A percentile compares a stretch with the other conserved stretches of the same genome.
Conservation (phyloP, 2,329 filamentous ascomycete genomes). For the Colletotrichum sp. region DNA sequence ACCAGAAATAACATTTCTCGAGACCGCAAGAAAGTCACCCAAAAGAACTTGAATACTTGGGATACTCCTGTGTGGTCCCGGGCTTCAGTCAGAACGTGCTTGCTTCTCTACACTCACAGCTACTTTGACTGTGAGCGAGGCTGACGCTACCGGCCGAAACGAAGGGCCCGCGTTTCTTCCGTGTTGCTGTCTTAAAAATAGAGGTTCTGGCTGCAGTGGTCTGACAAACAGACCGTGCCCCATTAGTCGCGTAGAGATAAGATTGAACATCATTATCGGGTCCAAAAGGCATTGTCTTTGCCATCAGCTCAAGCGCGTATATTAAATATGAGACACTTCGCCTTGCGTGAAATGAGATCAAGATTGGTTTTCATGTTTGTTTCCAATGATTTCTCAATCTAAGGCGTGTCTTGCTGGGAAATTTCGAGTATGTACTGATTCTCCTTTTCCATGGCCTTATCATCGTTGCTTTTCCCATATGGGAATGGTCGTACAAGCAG, state of each 20-base stretch:
- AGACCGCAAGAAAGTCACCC: not conserved
- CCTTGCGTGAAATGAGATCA: not conserved
- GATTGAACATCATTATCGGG: not conserved
- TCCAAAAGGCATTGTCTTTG: not conserved
- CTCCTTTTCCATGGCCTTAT: not conserved
- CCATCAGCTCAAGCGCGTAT: not conserved
- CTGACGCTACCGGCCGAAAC: not conserved
- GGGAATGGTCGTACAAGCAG: not conserved
- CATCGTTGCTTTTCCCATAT: not conserved
- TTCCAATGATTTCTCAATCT: not conserved
- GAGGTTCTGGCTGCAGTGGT: not conserved
- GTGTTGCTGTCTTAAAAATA: not conserved
- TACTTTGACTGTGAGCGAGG: not conserved
- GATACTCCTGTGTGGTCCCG: not conserved
- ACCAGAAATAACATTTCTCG: not conserved
- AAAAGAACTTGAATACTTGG: not conserved
- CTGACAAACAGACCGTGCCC: not conserved
- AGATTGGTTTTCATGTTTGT: not conserved
- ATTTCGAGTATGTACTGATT: not conserved
- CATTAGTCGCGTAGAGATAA: not conserved
- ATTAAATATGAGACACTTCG: not conserved
- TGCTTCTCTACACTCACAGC: not conserved
- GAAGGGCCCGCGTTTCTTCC: not conserved
- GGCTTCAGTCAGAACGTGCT: not conserved
- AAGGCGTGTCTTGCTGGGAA: accelerated